These are phyloP conservation scores for Kazachstania sp. DNA, from an alignment of 1,139 yeast genomes.

Conservation along the genomic window DNA sequence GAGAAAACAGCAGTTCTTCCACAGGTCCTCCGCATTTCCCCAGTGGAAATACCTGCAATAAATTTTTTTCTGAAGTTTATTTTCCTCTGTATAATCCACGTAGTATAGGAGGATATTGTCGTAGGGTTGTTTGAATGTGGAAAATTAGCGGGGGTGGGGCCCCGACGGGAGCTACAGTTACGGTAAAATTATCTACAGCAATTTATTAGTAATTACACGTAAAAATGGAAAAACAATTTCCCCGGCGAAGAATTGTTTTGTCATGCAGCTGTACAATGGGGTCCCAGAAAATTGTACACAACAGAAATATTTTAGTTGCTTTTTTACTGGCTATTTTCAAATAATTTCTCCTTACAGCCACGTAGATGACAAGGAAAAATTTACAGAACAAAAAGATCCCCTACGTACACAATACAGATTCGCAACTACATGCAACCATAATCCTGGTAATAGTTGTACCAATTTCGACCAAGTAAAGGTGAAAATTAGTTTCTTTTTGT, in stretches of 20 bases:
- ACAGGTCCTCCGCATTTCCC: background rate
- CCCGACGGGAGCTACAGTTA: background rate
- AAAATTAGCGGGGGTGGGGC: conserved; percentile 4
- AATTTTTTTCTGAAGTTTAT: too few relatives aligned
- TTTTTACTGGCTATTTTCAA: background rate
- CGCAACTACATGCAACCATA: too few relatives aligned
- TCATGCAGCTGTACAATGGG: too few relatives aligned
- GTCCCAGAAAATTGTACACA: too few relatives aligned
- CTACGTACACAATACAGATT: too few relatives aligned
- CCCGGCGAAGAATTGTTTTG: too few relatives aligned
- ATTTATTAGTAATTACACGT: too few relatives aligned
- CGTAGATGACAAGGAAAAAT: background rate
- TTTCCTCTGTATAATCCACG: background rate
- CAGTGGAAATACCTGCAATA: too few relatives aligned
- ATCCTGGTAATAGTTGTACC: too few relatives aligned
- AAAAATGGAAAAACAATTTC: too few relatives aligned
- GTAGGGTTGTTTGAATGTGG: background rate
- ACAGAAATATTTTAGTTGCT: too few relatives aligned
- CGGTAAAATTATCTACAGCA: background rate
- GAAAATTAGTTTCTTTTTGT: background rate
- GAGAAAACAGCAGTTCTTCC: background rate
- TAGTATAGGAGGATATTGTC: background rate
- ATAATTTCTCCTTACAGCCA: background rate
- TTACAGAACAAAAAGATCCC: background rate
- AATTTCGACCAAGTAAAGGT: background rate